phyloP scores from a whole-genome alignment of 805 yeast genomes.

The Nakazawaea holstii region DNA sequence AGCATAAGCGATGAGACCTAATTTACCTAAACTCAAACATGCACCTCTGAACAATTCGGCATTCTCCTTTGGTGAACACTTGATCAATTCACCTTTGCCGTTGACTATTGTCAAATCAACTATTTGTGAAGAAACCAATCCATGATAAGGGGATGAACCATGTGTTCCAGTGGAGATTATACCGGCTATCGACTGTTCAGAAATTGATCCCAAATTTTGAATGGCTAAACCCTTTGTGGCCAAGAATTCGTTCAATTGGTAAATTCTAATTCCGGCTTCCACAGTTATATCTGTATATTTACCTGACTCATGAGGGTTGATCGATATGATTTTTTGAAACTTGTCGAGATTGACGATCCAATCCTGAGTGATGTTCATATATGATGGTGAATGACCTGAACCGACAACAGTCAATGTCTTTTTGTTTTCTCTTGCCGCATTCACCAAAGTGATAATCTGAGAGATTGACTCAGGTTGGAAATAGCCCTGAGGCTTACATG shows the following conservation, averaged over 20 bases:
- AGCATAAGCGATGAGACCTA: slow-evolving; percentile 83
- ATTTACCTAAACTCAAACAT: slow-evolving; percentile 79
- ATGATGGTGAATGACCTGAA: slow-evolving; percentile 93
- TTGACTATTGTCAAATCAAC: slow-evolving; percentile 73
- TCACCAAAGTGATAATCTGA: slow-evolving; percentile 65
- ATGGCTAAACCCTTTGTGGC: slow-evolving; percentile 65
- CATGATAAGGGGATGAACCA: slow-evolving; percentile 92
- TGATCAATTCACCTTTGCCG: slow-evolving; percentile 67
- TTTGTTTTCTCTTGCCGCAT: slow-evolving; percentile 50
- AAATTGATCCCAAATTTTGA: slow-evolving; percentile 89
- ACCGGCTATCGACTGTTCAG: slow-evolving; percentile 94
- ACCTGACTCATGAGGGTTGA: slow-evolving; percentile 46
- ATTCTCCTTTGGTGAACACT: slow-evolving; percentile 60
- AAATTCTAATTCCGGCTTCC: slow-evolving; percentile 87
- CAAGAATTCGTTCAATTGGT: slow-evolving; percentile 64
- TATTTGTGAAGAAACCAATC: slow-evolving; percentile 81
- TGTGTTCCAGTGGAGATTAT: slow-evolving; percentile 95
- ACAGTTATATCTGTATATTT: slow-evolving; percentile 84
- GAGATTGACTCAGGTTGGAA: slow-evolving; percentile 71
- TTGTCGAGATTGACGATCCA: slow-evolving; percentile 88
- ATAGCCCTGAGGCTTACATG: slow-evolving; percentile 67
- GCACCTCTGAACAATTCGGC: slow-evolving; percentile 75
- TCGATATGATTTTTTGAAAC: slow-evolving; percentile 48
- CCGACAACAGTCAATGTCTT: slow-evolving; percentile 83
- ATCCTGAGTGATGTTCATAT: slow-evolving; percentile 78